phyloP scores from a whole-genome alignment of 192 early-diverging fungal genomes.

The Rhizophagus clarus region DNA sequence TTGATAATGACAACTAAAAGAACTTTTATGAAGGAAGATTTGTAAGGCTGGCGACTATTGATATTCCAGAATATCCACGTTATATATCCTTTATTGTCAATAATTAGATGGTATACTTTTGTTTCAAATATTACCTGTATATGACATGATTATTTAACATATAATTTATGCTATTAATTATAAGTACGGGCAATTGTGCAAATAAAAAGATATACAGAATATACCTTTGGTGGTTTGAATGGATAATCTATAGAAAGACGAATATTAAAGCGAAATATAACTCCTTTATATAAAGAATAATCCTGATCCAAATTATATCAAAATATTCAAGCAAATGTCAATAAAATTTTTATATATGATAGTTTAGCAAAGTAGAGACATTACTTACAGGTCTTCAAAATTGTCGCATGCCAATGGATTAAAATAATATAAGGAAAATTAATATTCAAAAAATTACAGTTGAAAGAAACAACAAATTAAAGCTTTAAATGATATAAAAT shows the following conservation, averaged over 20 bases:
- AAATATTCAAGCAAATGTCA: background rate
- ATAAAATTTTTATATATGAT: background rate
- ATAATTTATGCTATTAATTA: background rate
- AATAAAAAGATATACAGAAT: too few species aligned
- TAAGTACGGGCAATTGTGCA: background rate
- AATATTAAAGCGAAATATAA: conserved; percentile 96
- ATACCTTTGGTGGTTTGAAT: conserved; percentile 97
- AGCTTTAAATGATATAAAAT: too few species aligned
- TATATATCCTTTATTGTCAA: conserved; percentile 97
- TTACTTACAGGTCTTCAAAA: conserved; percentile 90
- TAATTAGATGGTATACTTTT: conserved; percentile 98
- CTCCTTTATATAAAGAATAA: conserved; percentile 89
- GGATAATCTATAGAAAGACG: conserved; percentile 98
- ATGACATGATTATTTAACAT: background rate
- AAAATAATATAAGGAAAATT: too few species aligned
- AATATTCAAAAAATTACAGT: too few species aligned
- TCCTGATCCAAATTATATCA: conserved; percentile 48
- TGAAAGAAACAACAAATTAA: too few species aligned
- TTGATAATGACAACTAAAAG: too few species aligned
- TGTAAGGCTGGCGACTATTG: conserved; percentile 99
- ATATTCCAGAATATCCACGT: conserved; percentile 96
- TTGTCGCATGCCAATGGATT: conserved; percentile 97
- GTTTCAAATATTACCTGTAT: conserved; percentile 89
- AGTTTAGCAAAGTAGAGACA: background rate
- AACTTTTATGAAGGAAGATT: too few species aligned